Conservation (phyloP, 2,329 filamentous ascomycete species). For the Chrysoporthe cubensis region DNA sequence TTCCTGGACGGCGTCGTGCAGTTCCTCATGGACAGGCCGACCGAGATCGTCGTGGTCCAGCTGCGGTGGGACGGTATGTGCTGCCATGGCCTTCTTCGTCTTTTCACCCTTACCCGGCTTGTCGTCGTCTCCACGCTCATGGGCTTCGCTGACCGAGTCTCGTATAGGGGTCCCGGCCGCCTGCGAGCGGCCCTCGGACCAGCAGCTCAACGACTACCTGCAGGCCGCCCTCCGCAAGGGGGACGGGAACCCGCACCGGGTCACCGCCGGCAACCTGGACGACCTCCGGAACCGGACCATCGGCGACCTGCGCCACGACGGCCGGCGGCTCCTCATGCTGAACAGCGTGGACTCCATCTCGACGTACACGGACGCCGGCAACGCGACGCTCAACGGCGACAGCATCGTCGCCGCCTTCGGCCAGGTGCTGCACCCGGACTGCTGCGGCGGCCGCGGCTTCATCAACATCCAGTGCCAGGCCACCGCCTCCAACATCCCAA, state of each 20-base stretch:
- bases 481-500: constrained; percentile 52
- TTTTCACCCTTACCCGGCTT: not conserved
- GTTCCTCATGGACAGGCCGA: constrained; percentile 46
- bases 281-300: constrained; percentile 41
- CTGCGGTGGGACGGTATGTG: constrained; percentile 37
- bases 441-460: constrained; percentile 41
- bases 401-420: constrained; percentile 44
- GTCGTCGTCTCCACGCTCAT: not conserved
- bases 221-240: constrained; percentile 39
- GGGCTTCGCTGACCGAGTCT: not conserved
- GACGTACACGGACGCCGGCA: constrained; percentile 46
- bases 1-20: constrained; percentile 46
- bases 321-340: constrained; percentile 44
- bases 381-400: constrained; percentile 46
- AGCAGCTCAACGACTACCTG: constrained; percentile 45
- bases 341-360: constrained; percentile 43
- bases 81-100: not conserved
- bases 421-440: constrained; percentile 36
- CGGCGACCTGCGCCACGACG: constrained; percentile 39
- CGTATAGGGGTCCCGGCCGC: constrained; percentile 48
- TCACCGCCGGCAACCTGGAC: constrained; percentile 39
- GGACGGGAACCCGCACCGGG: constrained; percentile 31
- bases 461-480: constrained; percentile 54
- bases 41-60: constrained; percentile 54
- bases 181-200: constrained; percentile 46